phyloP scores from a whole-genome alignment of 352 stramenopile genomes.

The Phytophthora niederhauseri region DNA sequence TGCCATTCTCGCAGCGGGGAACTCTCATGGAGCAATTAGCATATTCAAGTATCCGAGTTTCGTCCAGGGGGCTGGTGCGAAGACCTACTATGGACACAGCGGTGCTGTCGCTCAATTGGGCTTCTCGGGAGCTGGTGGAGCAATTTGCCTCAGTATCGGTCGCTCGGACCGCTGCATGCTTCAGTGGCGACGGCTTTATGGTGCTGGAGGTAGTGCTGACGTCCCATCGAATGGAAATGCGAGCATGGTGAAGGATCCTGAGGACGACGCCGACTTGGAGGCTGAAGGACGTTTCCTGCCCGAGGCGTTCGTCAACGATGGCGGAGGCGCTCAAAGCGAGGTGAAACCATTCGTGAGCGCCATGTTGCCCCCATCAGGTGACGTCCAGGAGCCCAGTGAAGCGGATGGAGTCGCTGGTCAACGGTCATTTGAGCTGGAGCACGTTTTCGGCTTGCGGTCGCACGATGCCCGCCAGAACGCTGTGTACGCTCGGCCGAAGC shows the following conservation, averaged over 20 bases:
- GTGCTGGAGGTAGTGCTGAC: slow-evolving; percentile 19
- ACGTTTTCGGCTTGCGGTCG: slow-evolving; percentile 65
- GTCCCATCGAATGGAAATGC: slow-evolving; percentile 18
- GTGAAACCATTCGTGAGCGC: slow-evolving; percentile 73
- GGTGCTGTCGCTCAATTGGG: slow-evolving; percentile 52
- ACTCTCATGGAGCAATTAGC: slow-evolving; percentile 56
- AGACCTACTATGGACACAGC: slow-evolving; percentile 63
- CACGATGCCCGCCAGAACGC: slow-evolving; percentile 68
- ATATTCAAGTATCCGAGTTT: slow-evolving; percentile 71
- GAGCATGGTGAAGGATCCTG: slow-evolving; percentile 50
- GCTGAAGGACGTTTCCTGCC: slow-evolving; percentile 60
- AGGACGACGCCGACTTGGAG: slow-evolving; percentile 60
- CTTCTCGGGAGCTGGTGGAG: slow-evolving; percentile 48
- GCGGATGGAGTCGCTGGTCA: slow-evolving; percentile 43
- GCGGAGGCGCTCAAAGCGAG: slow-evolving; percentile 39
- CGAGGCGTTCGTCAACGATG: slow-evolving; percentile 63
- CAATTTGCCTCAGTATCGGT: slow-evolving; percentile 67
- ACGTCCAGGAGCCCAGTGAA: slow-evolving; percentile 39
- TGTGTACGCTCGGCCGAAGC: slow-evolving; percentile 69
- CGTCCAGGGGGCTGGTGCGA: slow-evolving; percentile 56
- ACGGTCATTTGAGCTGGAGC: slow-evolving; percentile 60
- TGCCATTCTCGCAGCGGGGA: slow-evolving; percentile 54
- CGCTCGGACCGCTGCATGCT: slow-evolving; percentile 63
- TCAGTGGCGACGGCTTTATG: slow-evolving; percentile 67
- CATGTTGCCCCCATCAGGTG: slow-evolving; percentile 59